Evolutionary conservation across 2,329 filamentous ascomycete genomes (phyloP).

Genomic region (Penicillium sp.): DNA sequence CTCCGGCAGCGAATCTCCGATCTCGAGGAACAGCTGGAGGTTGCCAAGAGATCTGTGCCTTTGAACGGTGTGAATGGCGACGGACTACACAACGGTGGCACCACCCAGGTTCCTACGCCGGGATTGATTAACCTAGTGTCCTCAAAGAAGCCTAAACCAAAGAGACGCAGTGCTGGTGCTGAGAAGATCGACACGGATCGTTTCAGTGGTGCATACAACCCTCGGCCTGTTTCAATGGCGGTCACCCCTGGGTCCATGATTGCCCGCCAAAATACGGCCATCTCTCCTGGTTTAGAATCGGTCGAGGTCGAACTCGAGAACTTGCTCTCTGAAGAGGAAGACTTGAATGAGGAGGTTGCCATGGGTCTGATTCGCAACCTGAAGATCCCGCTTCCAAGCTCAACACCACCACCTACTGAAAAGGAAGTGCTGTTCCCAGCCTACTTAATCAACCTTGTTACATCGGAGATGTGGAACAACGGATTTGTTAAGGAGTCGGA

Average conservation of each 20-base stretch:
- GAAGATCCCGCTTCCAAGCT: conserved; percentile 87
- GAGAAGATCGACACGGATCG: conserved; percentile 83
- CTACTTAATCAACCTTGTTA: conserved; percentile 98
- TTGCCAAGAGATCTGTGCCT: conserved; percentile 75
- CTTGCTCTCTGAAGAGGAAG: conserved; percentile 90
- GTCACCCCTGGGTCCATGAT: conserved; percentile 51
- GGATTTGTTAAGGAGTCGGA: conserved; percentile 99
- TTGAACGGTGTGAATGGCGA: conserved; percentile 58
- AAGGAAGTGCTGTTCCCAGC: conserved; percentile 99
- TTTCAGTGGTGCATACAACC: conserved; percentile 90
- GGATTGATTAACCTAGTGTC: conserved; percentile 96
- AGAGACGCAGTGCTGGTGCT: conserved; percentile 78
- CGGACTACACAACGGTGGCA: conserved; percentile 65
- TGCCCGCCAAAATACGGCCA: conserved; percentile 71
- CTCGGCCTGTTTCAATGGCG: conserved; percentile 94
- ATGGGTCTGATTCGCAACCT: conserved; percentile 94
- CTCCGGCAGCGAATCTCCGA: conserved; percentile 86
- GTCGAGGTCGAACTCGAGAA: conserved; percentile 94
- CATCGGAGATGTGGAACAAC: conserved; percentile 99
- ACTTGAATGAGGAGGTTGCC: conserved; percentile 93
- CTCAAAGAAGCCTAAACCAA: conserved; percentile 88
- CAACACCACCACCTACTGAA: conserved; percentile 86
- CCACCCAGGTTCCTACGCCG: conserved; percentile 57
- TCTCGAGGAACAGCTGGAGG: conserved; percentile 86
- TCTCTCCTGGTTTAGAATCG: conserved; percentile 78